Conservation (phyloP, 2,329 filamentous ascomycete species). For the Trichoderma citrinoviride region DNA sequence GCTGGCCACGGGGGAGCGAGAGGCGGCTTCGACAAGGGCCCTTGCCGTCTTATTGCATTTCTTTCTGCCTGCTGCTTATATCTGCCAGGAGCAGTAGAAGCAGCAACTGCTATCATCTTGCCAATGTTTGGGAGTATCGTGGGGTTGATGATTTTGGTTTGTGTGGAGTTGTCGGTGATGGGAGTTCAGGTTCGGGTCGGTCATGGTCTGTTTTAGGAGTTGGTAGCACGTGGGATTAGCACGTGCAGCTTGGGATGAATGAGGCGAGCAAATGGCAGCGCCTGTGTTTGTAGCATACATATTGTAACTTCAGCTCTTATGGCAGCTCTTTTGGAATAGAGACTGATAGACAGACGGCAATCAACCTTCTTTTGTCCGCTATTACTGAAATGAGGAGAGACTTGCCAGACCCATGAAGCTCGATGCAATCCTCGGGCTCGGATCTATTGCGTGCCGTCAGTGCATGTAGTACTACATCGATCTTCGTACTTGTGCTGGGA, state of each 20-base stretch:
- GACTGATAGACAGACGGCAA: neutral
- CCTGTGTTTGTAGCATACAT: neutral
- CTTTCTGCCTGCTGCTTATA: neutral
- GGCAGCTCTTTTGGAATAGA: too few relatives aligned
- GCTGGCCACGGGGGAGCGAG: neutral
- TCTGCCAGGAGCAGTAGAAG: neutral
- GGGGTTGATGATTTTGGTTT: neutral
- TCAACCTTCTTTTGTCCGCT: too few relatives aligned
- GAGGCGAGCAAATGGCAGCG: neutral
- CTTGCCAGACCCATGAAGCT: neutral
- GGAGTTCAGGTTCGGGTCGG: neutral
- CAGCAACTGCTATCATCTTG: neutral
- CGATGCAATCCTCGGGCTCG: neutral
- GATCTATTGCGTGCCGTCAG: neutral
- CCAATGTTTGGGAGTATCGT: neutral
- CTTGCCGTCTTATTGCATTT: conserved; percentile 7
- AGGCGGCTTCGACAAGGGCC: neutral
- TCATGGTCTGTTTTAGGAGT: neutral
- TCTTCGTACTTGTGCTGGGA: too few relatives aligned
- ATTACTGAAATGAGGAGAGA: neutral
- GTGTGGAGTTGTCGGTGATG: neutral
- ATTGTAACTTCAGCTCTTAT: too few relatives aligned
- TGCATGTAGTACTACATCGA: neutral
- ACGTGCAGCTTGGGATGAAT: neutral
- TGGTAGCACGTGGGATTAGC: neutral